Base-by-base conservation (phyloP, 306 rosid species). In the Rubus idaeus region DNA sequence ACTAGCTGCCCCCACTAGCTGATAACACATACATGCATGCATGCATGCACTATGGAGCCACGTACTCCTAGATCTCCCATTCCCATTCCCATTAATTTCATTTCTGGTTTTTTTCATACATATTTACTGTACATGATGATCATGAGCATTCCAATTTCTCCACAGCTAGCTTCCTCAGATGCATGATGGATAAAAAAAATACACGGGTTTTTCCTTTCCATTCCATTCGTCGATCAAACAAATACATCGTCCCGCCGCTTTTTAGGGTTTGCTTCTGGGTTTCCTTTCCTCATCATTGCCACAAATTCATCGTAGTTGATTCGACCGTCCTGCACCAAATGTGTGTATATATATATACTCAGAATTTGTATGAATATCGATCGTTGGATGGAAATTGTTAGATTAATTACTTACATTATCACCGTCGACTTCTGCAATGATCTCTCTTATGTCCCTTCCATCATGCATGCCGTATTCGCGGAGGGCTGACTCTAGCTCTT, bases 241-340 rank as follows among this genome's bases (percentile, higher is more conserved):
- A 83, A 83, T 26, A 76, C 72, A 30, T 86, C 75, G 11, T 83
- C 84, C 9, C 97, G 95, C 75, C 98, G 82, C 87, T 94, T 94
- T 86, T 80, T 92, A 4, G 91, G 92, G 57, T 76, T 63, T 37
- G 78, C 82, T 53, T 95, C 99, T 55, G 88, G 85, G 80, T 83
- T 80, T 79, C 99, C 99, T 88, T 92, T 95, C 70, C 87, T 86
- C 98, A 94, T 94, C 98, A 94, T 94, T n/a, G 96, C 97, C 51
- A 77, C 90, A 77, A 94, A 94, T 75, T 95, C 99, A 13, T 95
- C 97, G 16, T 95, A 95, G 87, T 95, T 95, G 72, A 95, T 95
- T 47, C 87, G 85, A 7, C 99, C 99, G 82, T 95, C 99, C 99
- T 95, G 83, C 76, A 74, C 42, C 9, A n/a, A 20, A 61, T 23